Evolutionary conservation across 2,329 filamentous ascomycete species (phyloP), one percentile per base, ranked within the genome.

Genomic region (Tolypocladium capitatum): DNA sequence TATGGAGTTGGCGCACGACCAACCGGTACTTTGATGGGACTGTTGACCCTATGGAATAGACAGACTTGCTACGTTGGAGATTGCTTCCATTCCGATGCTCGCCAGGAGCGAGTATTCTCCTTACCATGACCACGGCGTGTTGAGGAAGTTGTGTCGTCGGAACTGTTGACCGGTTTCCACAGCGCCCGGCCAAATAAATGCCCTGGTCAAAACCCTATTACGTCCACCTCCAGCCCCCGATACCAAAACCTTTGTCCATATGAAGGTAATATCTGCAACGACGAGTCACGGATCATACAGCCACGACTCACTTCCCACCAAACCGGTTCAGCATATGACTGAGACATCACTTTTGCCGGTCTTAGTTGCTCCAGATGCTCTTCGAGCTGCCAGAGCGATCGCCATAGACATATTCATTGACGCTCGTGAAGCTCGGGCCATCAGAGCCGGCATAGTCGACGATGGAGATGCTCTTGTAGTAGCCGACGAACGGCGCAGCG

Each of bases 381-480:
- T 69, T 51, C 63, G 65, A 73, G 48, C 59, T 68, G 56, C 76
- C 76, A 51, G 65, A 65, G 51, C 67, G 62, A 63, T 75, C 75
- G 18, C 62, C 58, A 56, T 72, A 80, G 49, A 66, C 58, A 67
- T 80, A 80, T 64, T 74, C 63, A 57, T 66, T 71, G 52, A 72
- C 71, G 48, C 64, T 63, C 32, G 56, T 54, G 54, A 48, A 52
- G 49, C 59, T 60, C 49, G 67, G 58, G 46, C 65, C 65, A 46
- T 62, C 59, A 52, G 71, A 70, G 60, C 75, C 74, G 59, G 68
- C 68, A 63, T 73, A 76, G 66, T 80, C 75, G 55, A 64, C 60
- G 52, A 80, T 72, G 53, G 63, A 70, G 55, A 80, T 61, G 58
- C 65, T 70, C 69, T 77, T 69, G 74, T 80, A 80, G 69, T 73